Conservation (phyloP, 306 rosid genomes). For the Styphnolobium japonicum region DNA sequence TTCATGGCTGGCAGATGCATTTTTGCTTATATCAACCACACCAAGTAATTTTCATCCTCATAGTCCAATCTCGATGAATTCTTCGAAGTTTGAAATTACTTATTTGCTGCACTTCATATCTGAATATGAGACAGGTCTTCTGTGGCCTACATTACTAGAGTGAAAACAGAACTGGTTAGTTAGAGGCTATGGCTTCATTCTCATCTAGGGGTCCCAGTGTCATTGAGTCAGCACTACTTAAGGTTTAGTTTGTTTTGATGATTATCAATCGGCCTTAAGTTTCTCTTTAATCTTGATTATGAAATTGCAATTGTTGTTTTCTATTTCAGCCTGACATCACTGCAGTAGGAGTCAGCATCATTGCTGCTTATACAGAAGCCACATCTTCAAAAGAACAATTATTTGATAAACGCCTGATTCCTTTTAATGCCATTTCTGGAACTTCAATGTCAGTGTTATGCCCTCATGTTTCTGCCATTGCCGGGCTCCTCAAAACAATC, state of each 20-base stretch:
- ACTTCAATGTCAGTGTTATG: too few species aligned
- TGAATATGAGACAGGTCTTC: constrained; percentile 41
- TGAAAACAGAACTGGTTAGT: constrained; percentile 35
- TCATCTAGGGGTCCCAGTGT: constrained; percentile 73
- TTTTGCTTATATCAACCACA: constrained; percentile 38
- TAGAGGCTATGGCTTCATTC: constrained; percentile 56
- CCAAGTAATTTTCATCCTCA: constrained; percentile 39
- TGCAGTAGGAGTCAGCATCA: constrained; percentile 44
- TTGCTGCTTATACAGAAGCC: constrained; percentile 35
- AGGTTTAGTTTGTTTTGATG: constrained; percentile 41
- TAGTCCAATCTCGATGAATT: background rate
- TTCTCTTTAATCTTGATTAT: background rate
- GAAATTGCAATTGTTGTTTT: background rate
- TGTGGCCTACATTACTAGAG: constrained; percentile 40
- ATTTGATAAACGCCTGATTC: constrained; percentile 22
- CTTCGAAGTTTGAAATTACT: background rate
- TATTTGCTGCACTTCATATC: too few species aligned
- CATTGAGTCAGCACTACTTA: constrained; percentile 46
- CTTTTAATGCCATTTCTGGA: background rate
- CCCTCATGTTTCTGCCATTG: constrained; percentile 45
- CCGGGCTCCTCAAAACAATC: constrained; percentile 39
- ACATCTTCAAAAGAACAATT: background rate
- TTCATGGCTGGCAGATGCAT: constrained; percentile 26
- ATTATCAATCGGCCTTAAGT: background rate
- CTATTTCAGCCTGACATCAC: constrained; percentile 38